Base-by-base conservation (phyloP, 805 yeast genomes). In the Saccharomycopsis lassenensis region DNA sequence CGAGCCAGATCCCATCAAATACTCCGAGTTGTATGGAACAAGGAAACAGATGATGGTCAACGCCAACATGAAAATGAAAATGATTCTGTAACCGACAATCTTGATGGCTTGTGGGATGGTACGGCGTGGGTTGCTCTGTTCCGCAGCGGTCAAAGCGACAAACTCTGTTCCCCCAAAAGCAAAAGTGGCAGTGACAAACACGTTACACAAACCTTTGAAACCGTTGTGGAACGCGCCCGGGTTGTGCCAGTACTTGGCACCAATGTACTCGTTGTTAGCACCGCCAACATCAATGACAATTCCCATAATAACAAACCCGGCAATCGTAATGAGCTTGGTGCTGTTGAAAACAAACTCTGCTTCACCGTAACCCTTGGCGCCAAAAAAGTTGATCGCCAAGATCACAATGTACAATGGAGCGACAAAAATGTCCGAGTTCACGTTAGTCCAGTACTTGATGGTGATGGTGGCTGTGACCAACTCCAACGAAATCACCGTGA, bases 331-430 rank as follows among this genome's bases (percentile, higher is more conserved):
- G n/a, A 74, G 68, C 52, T 77, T 77, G 38, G 69, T 58, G 15
- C 61, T 32, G 36, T 76, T 69, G 47, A 77, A 67, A 29, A 70
- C 50, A 46, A 69, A 74, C 54, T 77, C 84, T 23, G 75, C 74
- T 55, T 77, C 84, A 55, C 82, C 83, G 48, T 74, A 77, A 40
- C 81, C 81, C 47, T 59, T 63, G 24, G 74, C 77, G 47, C 83
- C 82, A 37, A 72, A 41, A 37, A 75, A 55, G 52, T 76, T 75
- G 41, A 75, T 68, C 26, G 55, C 41, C 22, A 71, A 52, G 41
- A 77, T 65, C 21, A 71, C 48, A 3, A 59, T 61, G 48, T 64
- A 76, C 7, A 51, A 45, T 2, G 49, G 40, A 0, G 52, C 48
- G 6, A 54, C 54, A 48, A 52, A 51, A 4, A 51, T 49, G 2